Conservation (phyloP, 2,329 filamentous ascomycete genomes). For the Diplodia scrobiculata region DNA sequence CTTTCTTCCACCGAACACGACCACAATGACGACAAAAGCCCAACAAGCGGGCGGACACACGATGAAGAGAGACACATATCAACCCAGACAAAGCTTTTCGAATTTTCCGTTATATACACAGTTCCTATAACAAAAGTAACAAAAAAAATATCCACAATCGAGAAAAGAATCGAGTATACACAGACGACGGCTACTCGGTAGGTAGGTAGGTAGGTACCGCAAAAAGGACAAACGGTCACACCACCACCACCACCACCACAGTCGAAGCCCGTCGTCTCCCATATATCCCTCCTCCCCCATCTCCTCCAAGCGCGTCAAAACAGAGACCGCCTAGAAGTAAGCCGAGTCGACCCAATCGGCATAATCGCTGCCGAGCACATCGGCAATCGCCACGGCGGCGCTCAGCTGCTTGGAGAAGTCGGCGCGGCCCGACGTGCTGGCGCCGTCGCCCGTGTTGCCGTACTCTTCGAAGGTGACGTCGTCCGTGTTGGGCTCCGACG, state of each 20-base stretch:
- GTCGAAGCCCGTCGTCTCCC: no score
- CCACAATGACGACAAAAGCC: no score
- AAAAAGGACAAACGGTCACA: neutral
- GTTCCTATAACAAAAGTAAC: no score
- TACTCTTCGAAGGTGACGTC: conserved; percentile 49
- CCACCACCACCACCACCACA: no score
- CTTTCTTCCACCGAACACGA: no score
- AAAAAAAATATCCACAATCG: neutral
- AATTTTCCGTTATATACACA: no score
- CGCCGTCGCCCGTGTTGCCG: conserved; percentile 58
- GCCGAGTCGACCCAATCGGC: conserved; percentile 14
- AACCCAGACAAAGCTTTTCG: no score
- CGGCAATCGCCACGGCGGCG: neutral
- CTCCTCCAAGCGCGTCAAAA: neutral
- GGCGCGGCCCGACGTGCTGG: conserved; percentile 46
- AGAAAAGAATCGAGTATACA: neutral
- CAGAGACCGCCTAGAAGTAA: neutral
- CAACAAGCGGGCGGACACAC: no score
- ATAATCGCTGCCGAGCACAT: conserved; percentile 20
- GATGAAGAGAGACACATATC: no score
- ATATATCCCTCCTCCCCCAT: no score
- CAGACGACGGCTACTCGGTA: neutral
- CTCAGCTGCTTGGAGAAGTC: conserved; percentile 32
- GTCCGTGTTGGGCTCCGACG: conserved; percentile 39
- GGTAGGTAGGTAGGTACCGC: no score